Evolutionary conservation across 441 rosid genomes (phyloP).

Genomic region (Pelargonium citronellum): DNA sequence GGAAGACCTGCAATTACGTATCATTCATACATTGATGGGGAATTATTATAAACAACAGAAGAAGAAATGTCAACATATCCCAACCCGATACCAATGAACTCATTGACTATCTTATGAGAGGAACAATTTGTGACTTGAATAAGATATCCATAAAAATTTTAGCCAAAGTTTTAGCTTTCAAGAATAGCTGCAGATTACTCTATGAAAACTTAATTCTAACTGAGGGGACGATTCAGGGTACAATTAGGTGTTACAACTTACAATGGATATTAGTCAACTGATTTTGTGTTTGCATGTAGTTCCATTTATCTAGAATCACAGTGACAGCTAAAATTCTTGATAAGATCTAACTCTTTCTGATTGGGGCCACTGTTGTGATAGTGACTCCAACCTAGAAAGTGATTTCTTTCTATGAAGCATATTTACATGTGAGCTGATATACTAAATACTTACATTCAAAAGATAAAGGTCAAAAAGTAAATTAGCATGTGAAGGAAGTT

Average conservation of each 20-base stretch:
- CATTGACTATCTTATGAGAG: neutral
- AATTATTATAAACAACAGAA: neutral
- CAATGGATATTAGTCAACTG: neutral
- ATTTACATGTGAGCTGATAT: neutral
- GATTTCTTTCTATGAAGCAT: neutral
- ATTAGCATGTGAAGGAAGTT: neutral
- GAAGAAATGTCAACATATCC: neutral
- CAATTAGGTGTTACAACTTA: neutral
- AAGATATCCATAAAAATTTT: neutral
- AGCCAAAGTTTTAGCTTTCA: neutral
- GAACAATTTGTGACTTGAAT: neutral
- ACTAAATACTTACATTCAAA: neutral
- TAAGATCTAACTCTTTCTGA: neutral
- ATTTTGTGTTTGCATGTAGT: neutral
- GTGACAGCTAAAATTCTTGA: neutral
- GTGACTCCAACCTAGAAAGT: neutral
- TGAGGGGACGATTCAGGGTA: neutral
- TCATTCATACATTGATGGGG: neutral
- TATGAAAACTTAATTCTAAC: neutral
- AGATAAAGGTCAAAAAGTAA: neutral
- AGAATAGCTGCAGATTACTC: neutral
- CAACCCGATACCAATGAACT: too few species aligned
- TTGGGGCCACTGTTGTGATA: neutral
- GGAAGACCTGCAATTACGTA: constrained; percentile 40
- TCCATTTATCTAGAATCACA: neutral